Conservation (phyloP, 1,139 yeast species). For the Blastobotrys ciferrii region DNA sequence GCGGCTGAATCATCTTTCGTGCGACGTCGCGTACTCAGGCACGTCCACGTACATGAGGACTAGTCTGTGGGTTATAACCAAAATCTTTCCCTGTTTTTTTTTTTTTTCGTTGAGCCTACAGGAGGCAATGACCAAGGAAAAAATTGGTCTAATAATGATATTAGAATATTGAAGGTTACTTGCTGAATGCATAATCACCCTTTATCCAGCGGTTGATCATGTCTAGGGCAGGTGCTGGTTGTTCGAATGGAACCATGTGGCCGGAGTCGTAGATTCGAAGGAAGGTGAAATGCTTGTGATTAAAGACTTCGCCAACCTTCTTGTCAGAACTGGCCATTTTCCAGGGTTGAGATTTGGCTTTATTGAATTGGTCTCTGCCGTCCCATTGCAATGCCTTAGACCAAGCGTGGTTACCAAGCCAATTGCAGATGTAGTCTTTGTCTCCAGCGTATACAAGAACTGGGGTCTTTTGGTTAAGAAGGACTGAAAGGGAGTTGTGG, state of each 20-base stretch:
- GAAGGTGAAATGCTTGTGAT: conserved; percentile 52
- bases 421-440: conserved; percentile 83
- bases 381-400: conserved; percentile 63
- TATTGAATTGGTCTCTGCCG: conserved; percentile 31
- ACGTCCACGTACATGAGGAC: too few species aligned
- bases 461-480: conserved; percentile 47
- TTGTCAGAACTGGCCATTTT: conserved; percentile 11
- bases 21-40: too few species aligned
- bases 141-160: too few species aligned
- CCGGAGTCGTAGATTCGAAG: conserved; percentile 61
- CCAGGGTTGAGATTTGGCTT: conserved; percentile 36
- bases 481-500: background rate
- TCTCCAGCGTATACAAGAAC: conserved; percentile 84
- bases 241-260: conserved; percentile 69
- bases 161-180: background rate
- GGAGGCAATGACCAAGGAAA: too few species aligned
- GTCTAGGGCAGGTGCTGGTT: conserved; percentile 63
- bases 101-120: too few species aligned
- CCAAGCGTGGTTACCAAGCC: conserved; percentile 88
- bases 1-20: too few species aligned
- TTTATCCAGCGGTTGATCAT: conserved; percentile 71
- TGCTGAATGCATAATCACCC: background rate
- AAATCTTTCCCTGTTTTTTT: too few species aligned
- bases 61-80: too few species aligned
- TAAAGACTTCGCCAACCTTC: conserved; percentile 39